These are phyloP conservation scores for Nakazawaea peltata DNA, from an alignment of 805 yeast species.

Conservation along the genomic window DNA sequence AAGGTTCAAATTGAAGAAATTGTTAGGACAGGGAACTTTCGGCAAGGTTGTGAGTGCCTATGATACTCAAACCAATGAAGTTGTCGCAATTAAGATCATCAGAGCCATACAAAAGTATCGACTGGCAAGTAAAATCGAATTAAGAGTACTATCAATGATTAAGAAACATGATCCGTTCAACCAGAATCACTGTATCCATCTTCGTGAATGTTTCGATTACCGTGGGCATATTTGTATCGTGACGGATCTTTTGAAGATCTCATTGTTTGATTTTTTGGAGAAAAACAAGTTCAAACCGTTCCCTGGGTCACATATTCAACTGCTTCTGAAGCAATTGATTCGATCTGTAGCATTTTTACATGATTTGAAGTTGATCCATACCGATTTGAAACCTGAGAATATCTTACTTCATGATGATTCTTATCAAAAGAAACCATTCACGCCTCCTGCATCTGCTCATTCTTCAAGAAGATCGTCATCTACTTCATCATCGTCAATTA, in stretches of 20 bases:
- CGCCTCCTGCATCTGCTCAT: conserved; percentile 12
- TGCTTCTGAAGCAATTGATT: conserved; percentile 77
- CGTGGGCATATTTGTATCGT: conserved; percentile 92
- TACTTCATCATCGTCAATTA: conserved; percentile 16
- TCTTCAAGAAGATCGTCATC: conserved; percentile 23
- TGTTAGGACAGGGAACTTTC: conserved; percentile 89
- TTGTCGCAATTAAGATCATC: conserved; percentile 88
- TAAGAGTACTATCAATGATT: conserved; percentile 70
- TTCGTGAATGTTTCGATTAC: conserved; percentile 86
- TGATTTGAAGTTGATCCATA: conserved; percentile 84
- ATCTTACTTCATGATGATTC: conserved; percentile 58
- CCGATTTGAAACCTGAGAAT: conserved; percentile 96
- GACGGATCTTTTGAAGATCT: conserved; percentile 77
- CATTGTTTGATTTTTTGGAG: conserved; percentile 86
- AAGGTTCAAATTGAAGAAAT: conserved; percentile 55
- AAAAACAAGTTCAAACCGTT: conserved; percentile 79
- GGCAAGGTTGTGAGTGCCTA: conserved; percentile 84
- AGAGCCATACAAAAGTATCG: conserved; percentile 89
- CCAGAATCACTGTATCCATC: conserved; percentile 70
- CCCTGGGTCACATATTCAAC: conserved; percentile 90
- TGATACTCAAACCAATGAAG: conserved; percentile 49
- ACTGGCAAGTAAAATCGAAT: conserved; percentile 91
- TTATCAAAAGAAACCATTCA: conserved; percentile 28
- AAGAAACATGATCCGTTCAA: conserved; percentile 63
- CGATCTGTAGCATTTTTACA: conserved; percentile 85